Evolutionary conservation across 2,329 filamentous ascomycete genomes (phyloP).

Genomic region (Venturiaceae sp.): DNA sequence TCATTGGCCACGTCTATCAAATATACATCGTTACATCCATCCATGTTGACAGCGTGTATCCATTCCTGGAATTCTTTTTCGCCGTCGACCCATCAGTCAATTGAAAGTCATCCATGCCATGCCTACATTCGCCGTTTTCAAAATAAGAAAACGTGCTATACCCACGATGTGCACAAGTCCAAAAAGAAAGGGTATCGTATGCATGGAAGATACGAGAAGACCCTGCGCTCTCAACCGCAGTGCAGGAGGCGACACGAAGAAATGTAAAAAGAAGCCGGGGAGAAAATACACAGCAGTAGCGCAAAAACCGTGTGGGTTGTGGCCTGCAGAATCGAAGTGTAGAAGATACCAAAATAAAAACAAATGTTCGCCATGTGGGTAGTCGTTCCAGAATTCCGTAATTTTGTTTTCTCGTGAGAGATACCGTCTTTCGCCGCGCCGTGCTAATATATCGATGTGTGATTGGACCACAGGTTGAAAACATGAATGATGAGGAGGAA

Average conservation of each 20-base stretch:
- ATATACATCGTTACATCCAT: neutral
- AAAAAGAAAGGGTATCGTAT: neutral
- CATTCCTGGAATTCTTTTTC: neutral
- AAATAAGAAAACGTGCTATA: neutral
- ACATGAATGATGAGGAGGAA: neutral
- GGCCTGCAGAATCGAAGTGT: neutral
- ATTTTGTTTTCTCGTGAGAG: neutral
- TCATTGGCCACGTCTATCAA: neutral
- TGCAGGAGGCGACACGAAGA: neutral
- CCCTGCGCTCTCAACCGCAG: neutral
- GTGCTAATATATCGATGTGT: neutral
- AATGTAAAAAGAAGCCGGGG: neutral
- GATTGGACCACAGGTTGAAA: neutral
- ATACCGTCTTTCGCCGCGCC: neutral
- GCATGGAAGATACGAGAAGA: neutral
- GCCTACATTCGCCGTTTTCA: neutral
- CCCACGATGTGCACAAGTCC: neutral
- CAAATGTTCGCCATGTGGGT: neutral
- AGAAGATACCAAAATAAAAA: neutral
- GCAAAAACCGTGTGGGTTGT: neutral
- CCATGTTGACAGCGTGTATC: neutral
- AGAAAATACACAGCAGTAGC: neutral
- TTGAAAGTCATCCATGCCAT: neutral
- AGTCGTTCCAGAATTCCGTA: neutral
- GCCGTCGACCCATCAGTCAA: neutral